Conservation (phyloP, 306 rosid genomes). For the Macrotyloma uniflorum region DNA sequence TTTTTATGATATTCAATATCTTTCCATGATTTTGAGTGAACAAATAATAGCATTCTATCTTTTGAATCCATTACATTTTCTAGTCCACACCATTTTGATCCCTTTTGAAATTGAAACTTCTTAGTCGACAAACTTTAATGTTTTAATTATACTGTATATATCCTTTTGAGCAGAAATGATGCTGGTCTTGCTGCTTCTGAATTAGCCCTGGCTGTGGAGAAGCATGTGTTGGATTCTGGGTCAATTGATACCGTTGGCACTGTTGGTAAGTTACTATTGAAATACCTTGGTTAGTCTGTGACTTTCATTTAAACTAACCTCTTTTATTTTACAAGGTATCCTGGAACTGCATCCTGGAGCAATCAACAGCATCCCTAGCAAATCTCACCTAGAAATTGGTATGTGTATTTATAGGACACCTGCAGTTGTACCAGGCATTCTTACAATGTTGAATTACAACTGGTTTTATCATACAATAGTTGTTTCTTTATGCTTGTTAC, state of each 20-base stretch:
- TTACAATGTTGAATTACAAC: conserved; percentile 15
- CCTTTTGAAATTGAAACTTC: conserved; percentile 27
- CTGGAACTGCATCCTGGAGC: conserved; percentile 92
- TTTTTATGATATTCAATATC: conserved; percentile 2
- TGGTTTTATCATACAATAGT: conserved; percentile 24
- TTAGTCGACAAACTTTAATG: neutral
- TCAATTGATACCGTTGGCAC: conserved; percentile 96
- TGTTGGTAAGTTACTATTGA: conserved; percentile 61
- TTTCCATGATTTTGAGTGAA: conserved; percentile 14
- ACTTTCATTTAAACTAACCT: conserved; percentile 6
- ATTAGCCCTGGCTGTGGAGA: conserved; percentile 86
- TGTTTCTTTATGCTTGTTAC: neutral
- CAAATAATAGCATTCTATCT: conserved; percentile 20
- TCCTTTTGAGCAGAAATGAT: conserved; percentile 69
- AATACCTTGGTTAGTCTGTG: neutral
- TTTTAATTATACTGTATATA: conserved; percentile 30
- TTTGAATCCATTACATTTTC: conserved; percentile 11
- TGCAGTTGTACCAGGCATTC: conserved; percentile 8
- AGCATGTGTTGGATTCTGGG: conserved; percentile 85
- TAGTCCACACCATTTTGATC: conserved; percentile 6
- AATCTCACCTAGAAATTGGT: conserved; percentile 91
- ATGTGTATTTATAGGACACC: conserved; percentile 36
- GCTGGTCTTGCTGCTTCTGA: conserved; percentile 99
- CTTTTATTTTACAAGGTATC: conserved; percentile 63
- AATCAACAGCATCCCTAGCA: conserved; percentile 96